Evolutionary conservation across 78 protist genomes (phyloP).

Genomic region (Dictyostelium intermedium): DNA sequence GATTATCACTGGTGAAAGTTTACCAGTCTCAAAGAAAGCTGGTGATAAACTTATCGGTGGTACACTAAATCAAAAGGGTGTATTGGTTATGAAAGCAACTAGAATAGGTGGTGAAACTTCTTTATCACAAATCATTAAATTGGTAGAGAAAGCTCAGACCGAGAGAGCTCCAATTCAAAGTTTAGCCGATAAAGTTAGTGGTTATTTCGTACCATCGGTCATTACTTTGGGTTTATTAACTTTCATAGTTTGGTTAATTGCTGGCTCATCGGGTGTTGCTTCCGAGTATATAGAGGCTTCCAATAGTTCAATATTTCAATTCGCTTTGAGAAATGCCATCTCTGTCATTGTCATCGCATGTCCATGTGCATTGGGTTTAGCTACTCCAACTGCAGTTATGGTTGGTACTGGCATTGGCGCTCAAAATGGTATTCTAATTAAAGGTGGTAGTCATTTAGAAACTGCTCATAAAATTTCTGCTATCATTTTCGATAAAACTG

Average conservation of each 20-base stretch:
- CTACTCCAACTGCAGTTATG: constrained; percentile 97
- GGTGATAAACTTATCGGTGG: constrained; percentile 95
- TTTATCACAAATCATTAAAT: constrained; percentile 87
- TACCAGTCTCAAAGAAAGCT: constrained; percentile 83
- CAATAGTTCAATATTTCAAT: constrained; percentile 27
- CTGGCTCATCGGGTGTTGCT: constrained; percentile 11
- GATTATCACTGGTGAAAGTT: constrained; percentile 96
- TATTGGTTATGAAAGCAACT: constrained; percentile 74
- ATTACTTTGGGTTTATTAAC: constrained; percentile 86
- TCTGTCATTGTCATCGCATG: constrained; percentile 94
- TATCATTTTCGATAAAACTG: constrained; percentile 94
- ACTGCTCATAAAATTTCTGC: constrained; percentile 69
- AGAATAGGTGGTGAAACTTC: constrained; percentile 89
- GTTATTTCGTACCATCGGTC: constrained; percentile 93
- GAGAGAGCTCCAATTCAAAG: constrained; percentile 85
- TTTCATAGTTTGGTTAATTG: constrained; percentile 85
- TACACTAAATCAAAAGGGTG: constrained; percentile 87
- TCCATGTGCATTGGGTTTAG: constrained; percentile 96
- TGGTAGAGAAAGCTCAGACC: constrained; percentile 96
- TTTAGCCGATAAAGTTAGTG: constrained; percentile 85
- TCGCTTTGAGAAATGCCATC: constrained; percentile 86
- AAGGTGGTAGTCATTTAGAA: constrained; percentile 92
- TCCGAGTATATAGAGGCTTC: background rate
- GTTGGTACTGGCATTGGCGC: constrained; percentile 96
- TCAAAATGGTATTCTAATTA: constrained; percentile 88